phyloP scores from a whole-genome alignment of 2,329 filamentous ascomycete genomes.

The Diatrype stigma region DNA sequence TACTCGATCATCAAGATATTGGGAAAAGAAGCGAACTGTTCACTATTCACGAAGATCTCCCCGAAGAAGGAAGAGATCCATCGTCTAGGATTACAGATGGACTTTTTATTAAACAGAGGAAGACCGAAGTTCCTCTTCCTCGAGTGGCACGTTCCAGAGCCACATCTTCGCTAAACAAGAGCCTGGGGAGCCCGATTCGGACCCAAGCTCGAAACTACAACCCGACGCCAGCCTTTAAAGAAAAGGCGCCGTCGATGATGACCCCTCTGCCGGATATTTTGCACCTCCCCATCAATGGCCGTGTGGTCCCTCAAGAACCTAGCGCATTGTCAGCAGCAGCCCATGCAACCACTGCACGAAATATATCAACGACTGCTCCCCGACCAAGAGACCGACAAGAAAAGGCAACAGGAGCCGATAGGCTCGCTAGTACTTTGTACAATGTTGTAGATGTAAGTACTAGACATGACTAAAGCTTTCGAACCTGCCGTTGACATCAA shows the following conservation, averaged over 20 bases:
- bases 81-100: not conserved
- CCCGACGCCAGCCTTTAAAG: not conserved
- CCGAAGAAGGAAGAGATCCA: not conserved
- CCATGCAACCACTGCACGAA: not conserved
- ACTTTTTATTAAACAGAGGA: not conserved
- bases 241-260: not conserved
- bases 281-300: not conserved
- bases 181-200: constrained; percentile 1
- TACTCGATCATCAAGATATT: not conserved
- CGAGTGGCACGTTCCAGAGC: not conserved
- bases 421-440: not conserved
- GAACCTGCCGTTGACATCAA: not conserved
- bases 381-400: not conserved
- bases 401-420: not conserved
- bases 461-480: not conserved
- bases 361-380: not conserved
- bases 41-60: not conserved
- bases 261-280: not conserved
- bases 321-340: not conserved
- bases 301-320: no score
- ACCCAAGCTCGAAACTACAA: not conserved
- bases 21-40: not conserved
- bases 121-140: not conserved
- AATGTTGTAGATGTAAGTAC: not conserved
- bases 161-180: not conserved